Percentiles rank a stretch among this genome's conserved stretches.
These are phyloP conservation scores for Kuraishia molischiana DNA, from an alignment of 805 yeast species.

Conservation along the genomic window DNA sequence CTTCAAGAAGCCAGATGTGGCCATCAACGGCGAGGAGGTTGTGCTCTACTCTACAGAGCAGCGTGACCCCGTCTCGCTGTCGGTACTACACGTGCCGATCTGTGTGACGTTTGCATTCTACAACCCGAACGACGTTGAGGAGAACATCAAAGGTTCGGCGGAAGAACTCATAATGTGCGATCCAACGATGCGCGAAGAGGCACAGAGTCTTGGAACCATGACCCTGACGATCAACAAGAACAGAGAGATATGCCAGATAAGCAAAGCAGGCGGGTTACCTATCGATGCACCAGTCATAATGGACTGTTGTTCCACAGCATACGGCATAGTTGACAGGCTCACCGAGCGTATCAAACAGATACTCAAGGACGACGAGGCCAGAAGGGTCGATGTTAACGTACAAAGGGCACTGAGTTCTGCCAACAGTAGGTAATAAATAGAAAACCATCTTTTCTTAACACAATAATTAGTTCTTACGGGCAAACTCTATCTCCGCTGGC, in stretches of 20 bases:
- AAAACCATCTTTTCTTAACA: neutral
- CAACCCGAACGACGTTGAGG: slow-evolving; percentile 55
- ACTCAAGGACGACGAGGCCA: slow-evolving; percentile 41
- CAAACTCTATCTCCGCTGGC: slow-evolving; percentile 69
- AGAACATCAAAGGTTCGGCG: slow-evolving; percentile 59
- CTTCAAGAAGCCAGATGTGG: slow-evolving; percentile 75
- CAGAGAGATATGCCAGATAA: slow-evolving; percentile 81
- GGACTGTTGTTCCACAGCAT: slow-evolving; percentile 62
- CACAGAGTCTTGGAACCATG: slow-evolving; percentile 64
- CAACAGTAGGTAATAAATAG: slow-evolving; percentile 15
- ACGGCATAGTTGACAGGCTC: slow-evolving; percentile 46
- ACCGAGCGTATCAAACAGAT: slow-evolving; percentile 54
- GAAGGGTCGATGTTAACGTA: slow-evolving; percentile 10
- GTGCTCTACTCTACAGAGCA: slow-evolving; percentile 66
- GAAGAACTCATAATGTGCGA: slow-evolving; percentile 62
- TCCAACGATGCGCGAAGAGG: slow-evolving; percentile 70
- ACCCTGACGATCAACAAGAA: slow-evolving; percentile 85
- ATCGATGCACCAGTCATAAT: slow-evolving; percentile 63
- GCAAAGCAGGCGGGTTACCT: slow-evolving; percentile 85
- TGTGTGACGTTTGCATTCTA: slow-evolving; percentile 85
- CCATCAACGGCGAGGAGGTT: slow-evolving; percentile 55
- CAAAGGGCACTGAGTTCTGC: slow-evolving; percentile 20
- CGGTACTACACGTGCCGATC: slow-evolving; percentile 81
- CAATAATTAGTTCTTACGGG: neutral
- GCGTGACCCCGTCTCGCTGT: slow-evolving; percentile 78